Percentiles rank a stretch among this genome's conserved stretches.
phyloP scores from a whole-genome alignment of 2,329 filamentous ascomycete genomes.

The Trichoderma polysporum region DNA sequence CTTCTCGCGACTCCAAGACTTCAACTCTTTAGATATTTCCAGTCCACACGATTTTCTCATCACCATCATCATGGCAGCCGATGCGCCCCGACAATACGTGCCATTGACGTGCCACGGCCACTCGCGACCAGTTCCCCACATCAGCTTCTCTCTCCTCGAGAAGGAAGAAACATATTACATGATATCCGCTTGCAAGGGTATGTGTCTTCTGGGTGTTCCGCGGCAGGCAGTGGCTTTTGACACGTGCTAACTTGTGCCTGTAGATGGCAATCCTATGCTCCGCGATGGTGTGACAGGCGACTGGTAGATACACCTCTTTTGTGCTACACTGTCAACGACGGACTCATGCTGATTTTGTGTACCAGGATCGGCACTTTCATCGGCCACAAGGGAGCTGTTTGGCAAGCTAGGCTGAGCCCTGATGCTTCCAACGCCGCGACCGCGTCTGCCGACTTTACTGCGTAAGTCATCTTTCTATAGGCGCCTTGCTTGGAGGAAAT shows the following conservation, averaged over 20 bases:
- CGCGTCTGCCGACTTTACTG: conserved; percentile 92
- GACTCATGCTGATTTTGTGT: background rate
- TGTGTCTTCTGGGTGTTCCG: background rate
- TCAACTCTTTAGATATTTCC: background rate
- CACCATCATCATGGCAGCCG: conserved; percentile 34
- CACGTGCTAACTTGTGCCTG: conserved; percentile 1
- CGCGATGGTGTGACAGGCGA: conserved; percentile 94
- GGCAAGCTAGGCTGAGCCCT: conserved; percentile 88
- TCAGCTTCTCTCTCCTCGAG: conserved; percentile 82
- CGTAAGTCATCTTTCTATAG: conserved; percentile 53
- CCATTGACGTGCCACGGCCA: conserved; percentile 94
- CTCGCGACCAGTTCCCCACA: conserved; percentile 86
- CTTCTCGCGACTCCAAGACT: background rate
- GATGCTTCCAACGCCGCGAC: conserved; percentile 88
- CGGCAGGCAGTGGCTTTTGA: background rate
- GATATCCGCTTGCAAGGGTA: conserved; percentile 90
- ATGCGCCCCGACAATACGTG: conserved; percentile 61
- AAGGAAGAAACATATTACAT: conserved; percentile 86
- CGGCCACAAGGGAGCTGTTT: conserved; percentile 96
- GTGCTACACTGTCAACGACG: background rate
- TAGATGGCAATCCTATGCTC: conserved; percentile 98
- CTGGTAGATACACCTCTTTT: conserved; percentile 56
- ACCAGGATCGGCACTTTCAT: conserved; percentile 94
- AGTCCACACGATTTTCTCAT: background rate
- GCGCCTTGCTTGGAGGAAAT: background rate